Evolutionary conservation across 2,329 filamentous ascomycete genomes (phyloP).

Genomic region (Cladobotryum mycophilum): DNA sequence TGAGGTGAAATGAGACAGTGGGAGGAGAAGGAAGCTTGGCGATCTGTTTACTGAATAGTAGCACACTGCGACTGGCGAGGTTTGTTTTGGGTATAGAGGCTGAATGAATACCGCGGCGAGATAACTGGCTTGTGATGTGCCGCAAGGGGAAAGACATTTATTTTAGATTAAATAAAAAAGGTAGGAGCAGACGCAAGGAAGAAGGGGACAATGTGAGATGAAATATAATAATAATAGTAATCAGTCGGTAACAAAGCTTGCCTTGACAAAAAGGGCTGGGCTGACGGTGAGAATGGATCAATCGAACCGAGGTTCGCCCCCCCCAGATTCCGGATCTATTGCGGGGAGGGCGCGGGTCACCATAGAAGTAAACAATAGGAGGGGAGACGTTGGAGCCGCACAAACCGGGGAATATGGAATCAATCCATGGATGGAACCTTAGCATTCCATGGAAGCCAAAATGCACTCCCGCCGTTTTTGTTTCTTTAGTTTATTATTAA

Average conservation of each 20-base stretch:
- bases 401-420: too few species aligned
- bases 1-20: background rate
- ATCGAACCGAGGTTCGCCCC: constrained; percentile 10
- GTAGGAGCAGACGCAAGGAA: background rate
- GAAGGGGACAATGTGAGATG: background rate
- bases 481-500: too few species aligned
- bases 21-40: background rate
- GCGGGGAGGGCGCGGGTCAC: too few species aligned
- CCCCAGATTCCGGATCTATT: background rate
- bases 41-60: background rate
- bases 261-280: background rate
- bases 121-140: constrained; percentile 4
- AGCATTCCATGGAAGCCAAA: too few species aligned
- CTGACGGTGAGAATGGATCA: background rate
- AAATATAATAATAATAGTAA: too few species aligned
- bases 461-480: too few species aligned
- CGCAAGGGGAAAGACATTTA: constrained; percentile 9
- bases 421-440: too few species aligned
- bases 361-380: too few species aligned
- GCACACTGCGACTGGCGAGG: too few species aligned
- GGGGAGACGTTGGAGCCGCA: too few species aligned
- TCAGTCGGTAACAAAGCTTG: too few species aligned
- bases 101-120: constrained; percentile 3
- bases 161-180: too few species aligned
- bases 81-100: background rate